Evolutionary conservation across 2,329 filamentous ascomycete species (phyloP).

Genomic region (Colletotrichum theobromicola): DNA sequence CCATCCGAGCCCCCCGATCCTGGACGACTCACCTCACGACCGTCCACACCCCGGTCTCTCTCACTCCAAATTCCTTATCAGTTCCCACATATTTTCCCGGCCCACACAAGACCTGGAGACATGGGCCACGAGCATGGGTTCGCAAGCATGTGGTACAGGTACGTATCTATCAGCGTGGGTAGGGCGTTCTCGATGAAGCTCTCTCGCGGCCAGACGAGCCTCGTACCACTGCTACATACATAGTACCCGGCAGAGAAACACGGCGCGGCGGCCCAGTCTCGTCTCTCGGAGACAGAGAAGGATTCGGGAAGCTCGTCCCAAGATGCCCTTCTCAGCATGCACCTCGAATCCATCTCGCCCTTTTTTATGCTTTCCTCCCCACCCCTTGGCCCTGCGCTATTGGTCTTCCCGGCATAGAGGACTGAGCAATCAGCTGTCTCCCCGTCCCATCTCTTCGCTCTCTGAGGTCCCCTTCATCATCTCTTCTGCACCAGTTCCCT

Average conservation of each 20-base stretch:
- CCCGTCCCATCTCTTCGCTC: not conserved
- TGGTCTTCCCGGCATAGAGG: constrained; percentile 4
- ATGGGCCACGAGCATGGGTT: not conserved
- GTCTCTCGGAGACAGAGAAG: constrained; percentile 1
- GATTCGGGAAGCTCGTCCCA: not conserved
- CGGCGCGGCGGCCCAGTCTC: not conserved
- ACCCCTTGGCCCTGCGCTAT: constrained; percentile 6
- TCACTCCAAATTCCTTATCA: constrained; percentile 18
- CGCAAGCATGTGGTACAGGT: constrained; percentile 4
- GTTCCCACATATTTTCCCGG: constrained; percentile 15
- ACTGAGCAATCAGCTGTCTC: constrained; percentile 4
- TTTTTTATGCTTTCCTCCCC: constrained; percentile 3
- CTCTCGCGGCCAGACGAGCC: not conserved
- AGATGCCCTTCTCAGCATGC: not conserved
- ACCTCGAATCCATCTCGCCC: not conserved
- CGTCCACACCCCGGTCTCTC: not conserved
- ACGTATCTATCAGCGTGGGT: not conserved
- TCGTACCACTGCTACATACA: constrained; percentile 14
- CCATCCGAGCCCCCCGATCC: constrained; percentile 11
- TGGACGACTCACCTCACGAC: not conserved
- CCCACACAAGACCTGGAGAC: not conserved
- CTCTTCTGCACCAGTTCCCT: constrained; percentile 2
- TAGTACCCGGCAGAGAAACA: not conserved
- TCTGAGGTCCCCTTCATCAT: not conserved
- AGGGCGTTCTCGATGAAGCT: constrained; percentile 3